These are phyloP conservation scores for Ustilago lituana DNA, from an alignment of 1,284 basidiomycete species.

Conservation along the genomic window DNA sequence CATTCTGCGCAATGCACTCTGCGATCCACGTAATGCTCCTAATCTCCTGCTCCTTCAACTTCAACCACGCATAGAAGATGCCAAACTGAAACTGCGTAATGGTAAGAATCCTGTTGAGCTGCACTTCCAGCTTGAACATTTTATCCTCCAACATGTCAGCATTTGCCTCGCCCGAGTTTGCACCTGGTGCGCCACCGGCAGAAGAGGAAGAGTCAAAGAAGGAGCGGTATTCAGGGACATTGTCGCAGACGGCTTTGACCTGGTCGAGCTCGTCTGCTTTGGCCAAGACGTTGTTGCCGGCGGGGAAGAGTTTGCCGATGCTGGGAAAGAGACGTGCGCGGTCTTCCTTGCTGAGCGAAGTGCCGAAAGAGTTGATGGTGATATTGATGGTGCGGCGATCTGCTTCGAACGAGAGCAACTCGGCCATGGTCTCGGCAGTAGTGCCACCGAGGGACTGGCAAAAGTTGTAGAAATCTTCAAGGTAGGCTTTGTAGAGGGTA, in stretches of 20 bases:
- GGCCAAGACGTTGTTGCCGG: constrained; percentile 92
- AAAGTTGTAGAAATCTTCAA: constrained; percentile 94
- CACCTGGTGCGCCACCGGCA: constrained; percentile 20
- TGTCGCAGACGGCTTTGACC: constrained; percentile 87
- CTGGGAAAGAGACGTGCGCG: constrained; percentile 94
- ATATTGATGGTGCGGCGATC: constrained; percentile 97
- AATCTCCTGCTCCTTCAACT: constrained; percentile 98
- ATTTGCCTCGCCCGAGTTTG: constrained; percentile 68
- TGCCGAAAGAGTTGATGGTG: constrained; percentile 98
- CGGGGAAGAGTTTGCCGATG: constrained; percentile 92
- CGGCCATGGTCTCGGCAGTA: constrained; percentile 49
- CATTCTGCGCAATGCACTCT: constrained; percentile 71
- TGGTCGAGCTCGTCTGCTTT: constrained; percentile 95
- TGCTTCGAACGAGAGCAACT: constrained; percentile 95
- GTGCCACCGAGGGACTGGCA: constrained; percentile 78
- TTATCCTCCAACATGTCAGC: constrained; percentile 81
- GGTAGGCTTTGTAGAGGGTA: constrained; percentile 99
- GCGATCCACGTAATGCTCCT: constrained; percentile 96
- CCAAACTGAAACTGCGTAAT: constrained; percentile 66
- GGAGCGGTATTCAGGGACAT: constrained; percentile 84
- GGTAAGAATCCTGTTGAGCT: constrained; percentile 68
- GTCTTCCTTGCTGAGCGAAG: constrained; percentile 92
- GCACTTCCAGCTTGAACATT: constrained; percentile 94
- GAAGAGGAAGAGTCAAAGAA: constrained; percentile 76
- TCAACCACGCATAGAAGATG: constrained; percentile 66